Evolutionary conservation across 208 protist genomes (phyloP).

Genomic region (Leishmania martiniquensis): DNA sequence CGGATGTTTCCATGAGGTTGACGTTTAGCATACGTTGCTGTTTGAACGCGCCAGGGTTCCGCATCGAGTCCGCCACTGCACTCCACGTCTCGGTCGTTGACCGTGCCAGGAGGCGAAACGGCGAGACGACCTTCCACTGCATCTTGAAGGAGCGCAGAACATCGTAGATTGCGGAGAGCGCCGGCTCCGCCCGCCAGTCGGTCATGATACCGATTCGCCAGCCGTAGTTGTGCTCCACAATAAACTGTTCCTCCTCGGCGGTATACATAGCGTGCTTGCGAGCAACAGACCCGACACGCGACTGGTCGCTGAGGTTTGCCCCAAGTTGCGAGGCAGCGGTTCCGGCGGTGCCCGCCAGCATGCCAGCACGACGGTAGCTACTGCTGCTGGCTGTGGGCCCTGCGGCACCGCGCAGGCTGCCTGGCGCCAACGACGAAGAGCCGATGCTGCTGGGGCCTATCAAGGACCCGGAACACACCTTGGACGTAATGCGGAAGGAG

Average conservation of each 20-base stretch:
- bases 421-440: conserved; percentile 25
- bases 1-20: conserved; percentile 18
- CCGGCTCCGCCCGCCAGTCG: conserved; percentile 55
- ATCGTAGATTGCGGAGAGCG: conserved; percentile 61
- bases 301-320: conserved; percentile 47
- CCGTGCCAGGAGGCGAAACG: conserved; percentile 69
- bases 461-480: conserved; percentile 27
- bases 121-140: conserved; percentile 87
- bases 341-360: conserved; percentile 17
- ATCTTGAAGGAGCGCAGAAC: conserved; percentile 64
- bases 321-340: conserved; percentile 40
- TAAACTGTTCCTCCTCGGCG: conserved; percentile 77
- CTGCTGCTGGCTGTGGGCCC: conserved; percentile 1
- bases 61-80: conserved; percentile 28
- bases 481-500: conserved; percentile 53
- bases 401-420: conserved; percentile 19
- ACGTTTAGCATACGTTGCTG: not conserved
- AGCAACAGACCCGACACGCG: conserved; percentile 79
- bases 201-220: conserved; percentile 93
- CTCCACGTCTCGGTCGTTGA: conserved; percentile 66
- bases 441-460: conserved; percentile 21
- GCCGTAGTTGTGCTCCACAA: conserved; percentile 79
- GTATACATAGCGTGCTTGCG: conserved; percentile 79
- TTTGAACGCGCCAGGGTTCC: not conserved
- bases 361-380: conserved; percentile 32